Evolutionary conservation across 148 eudicot species (phyloP), one percentile per base, ranked within the genome.

Genomic region (Bassia scoparia): DNA sequence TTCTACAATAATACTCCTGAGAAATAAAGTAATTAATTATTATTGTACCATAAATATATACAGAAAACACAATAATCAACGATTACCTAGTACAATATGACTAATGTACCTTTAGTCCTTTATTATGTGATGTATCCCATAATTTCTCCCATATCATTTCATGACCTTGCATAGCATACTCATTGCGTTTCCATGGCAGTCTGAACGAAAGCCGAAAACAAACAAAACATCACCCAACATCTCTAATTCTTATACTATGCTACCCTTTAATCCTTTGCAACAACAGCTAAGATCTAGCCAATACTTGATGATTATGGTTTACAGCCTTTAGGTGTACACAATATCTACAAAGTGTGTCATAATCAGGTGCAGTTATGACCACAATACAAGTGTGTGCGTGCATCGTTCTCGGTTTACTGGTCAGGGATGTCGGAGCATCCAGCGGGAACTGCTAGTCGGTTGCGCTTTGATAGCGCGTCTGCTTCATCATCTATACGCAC

Each of bases 341-440:
- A 4, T 41, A 41, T 41, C 46, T 6, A 8, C 1, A 41, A 41
- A 5, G 46, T 41, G 12, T 41, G 1, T 41, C 9, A 0, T 41
- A 41, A 8, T 41, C 46, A 8, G 46, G 12, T 41, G 12, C 12
- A 0, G 46, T n/a, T n/a, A n/a, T 41, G 46, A 8, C 46, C 12
- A 37, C 3, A 3, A 37, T 37, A 37, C 7, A 37, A n/a, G n/a
- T 37, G 3, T 7, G 7, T 0, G 2, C 8, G 44, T 41, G 44
- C 11, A 2, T 41, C 8, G 44, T 0, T 41, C 12, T 41, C 46
- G 12, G 35, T 20, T 24, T 64, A 74, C 67, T 75, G 72, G 6
- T 76, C 74, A 41, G 76, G 71, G 44, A 82, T 56, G 69, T 84
- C 44, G 61, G 58, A 84, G 74, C 87, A 84, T 84, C 87, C 87